Evolutionary conservation across 805 yeast genomes (phyloP).

Genomic region (Kregervanrija pseudodelftensis): DNA sequence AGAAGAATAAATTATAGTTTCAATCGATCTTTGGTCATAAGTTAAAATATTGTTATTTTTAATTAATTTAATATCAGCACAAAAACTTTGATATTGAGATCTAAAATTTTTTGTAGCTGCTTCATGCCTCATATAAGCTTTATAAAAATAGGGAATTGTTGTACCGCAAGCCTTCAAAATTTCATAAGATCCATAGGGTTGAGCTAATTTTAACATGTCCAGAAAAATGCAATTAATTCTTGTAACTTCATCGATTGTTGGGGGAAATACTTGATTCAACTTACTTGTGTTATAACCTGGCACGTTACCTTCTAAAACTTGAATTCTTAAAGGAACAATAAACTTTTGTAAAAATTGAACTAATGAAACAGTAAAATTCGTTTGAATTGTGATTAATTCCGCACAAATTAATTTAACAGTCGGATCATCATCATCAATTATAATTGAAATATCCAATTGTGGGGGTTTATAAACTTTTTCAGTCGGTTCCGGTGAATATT

Average conservation of each 20-base stretch:
- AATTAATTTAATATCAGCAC: constrained; percentile 28
- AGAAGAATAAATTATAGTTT: constrained; percentile 59
- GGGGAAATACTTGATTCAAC: constrained; percentile 80
- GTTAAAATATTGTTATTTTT: constrained; percentile 22
- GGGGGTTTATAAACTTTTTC: constrained; percentile 68
- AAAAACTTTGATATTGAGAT: constrained; percentile 35
- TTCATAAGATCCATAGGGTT: constrained; percentile 66
- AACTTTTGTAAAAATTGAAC: constrained; percentile 74
- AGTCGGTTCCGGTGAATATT: constrained; percentile 86
- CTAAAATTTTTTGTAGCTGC: constrained; percentile 75
- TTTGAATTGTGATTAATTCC: constrained; percentile 67
- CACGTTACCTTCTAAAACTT: constrained; percentile 50
- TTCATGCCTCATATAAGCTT: constrained; percentile 89
- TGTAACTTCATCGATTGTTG: constrained; percentile 90
- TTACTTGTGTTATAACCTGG: constrained; percentile 51
- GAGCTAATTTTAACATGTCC: constrained; percentile 64
- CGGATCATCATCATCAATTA: constrained; percentile 21
- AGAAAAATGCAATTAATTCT: constrained; percentile 80
- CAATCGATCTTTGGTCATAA: constrained; percentile 46
- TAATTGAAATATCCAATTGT: constrained; percentile 5
- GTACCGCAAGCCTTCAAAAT: constrained; percentile 72
- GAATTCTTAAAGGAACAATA: constrained; percentile 69
- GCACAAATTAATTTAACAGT: constrained; percentile 47
- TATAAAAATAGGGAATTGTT: constrained; percentile 83
- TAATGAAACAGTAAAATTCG: constrained; percentile 62